A percentile compares a stretch with the other conserved stretches of the same genome.
These are phyloP conservation scores for Trichodelitschia bisporula DNA, from an alignment of 495 filamentous ascomycete genomes.

Conservation along the genomic window DNA sequence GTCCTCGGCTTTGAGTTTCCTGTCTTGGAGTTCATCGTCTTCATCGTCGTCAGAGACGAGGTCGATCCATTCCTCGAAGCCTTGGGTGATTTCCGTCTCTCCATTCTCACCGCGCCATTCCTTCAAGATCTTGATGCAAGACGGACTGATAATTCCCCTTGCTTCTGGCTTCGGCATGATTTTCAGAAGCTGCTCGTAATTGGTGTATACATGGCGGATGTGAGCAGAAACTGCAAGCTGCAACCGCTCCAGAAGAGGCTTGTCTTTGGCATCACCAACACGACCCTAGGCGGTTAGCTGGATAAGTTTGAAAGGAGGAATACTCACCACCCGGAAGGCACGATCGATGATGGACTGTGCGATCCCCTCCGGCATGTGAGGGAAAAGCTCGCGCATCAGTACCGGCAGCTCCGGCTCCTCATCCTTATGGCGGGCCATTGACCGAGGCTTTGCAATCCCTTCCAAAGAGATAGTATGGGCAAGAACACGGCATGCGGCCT, in stretches of 20 bases:
- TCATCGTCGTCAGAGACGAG: slow-evolving; percentile 25
- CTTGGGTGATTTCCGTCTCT: slow-evolving; percentile 62
- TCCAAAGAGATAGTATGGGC: slow-evolving; percentile 18
- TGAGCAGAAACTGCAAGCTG: slow-evolving; percentile 70
- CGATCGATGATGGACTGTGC: slow-evolving; percentile 51
- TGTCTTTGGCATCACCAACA: slow-evolving; percentile 43
- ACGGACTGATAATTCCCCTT: slow-evolving; percentile 39
- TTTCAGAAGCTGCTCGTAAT: slow-evolving; percentile 58
- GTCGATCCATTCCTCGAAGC: slow-evolving; percentile 57
- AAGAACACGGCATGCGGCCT: slow-evolving; percentile 25
- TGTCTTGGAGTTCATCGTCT: no score
- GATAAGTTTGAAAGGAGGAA: slow-evolving; percentile 3
- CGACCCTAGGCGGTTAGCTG: slow-evolving; percentile 22
- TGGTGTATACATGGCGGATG: slow-evolving; percentile 65
- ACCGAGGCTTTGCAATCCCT: slow-evolving; percentile 21
- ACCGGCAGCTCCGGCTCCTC: slow-evolving; percentile 11
- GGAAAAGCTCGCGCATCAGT: slow-evolving; percentile 53
- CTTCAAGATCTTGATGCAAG: slow-evolving; percentile 32
- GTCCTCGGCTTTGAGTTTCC: no score
- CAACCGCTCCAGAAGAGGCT: slow-evolving; percentile 47
- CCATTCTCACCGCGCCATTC: slow-evolving; percentile 74
- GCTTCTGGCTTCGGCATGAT: slow-evolving; percentile 40
- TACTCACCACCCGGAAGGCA: slow-evolving; percentile 57
- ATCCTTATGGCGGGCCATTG: no score
- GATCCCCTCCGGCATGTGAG: slow-evolving; percentile 59